Evolutionary conservation across 805 yeast genomes (phyloP), one percentile per base, ranked within the genome.

Genomic region (Kazachstania bromeliacearum): DNA sequence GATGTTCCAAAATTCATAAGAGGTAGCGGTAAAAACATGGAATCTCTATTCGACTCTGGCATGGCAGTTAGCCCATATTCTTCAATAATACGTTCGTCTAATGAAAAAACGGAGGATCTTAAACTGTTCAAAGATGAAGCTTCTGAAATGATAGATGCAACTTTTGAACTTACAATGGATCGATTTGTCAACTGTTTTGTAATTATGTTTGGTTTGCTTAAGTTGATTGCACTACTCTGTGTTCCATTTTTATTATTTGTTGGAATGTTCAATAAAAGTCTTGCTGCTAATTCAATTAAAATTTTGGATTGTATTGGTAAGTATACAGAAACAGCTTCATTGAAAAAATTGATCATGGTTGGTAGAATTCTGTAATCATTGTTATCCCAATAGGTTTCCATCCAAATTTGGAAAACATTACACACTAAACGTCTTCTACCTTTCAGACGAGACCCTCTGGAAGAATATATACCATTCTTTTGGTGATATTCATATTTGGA

Each of bases 351-450:
- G 31, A 82, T 69, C 49, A 85, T 61, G 0, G 85, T 79, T 9
- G 92, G 75, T 31, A 87, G 60, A 27, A 78, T 63, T 18, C 57
- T 60, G 42, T 71, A 72, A 55, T 87, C 95, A 14, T 69, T 66
- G 33, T 71, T 73, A 43, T 77, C 74, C 96, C 96, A 89, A 54
- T 81, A 87, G 35, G 92, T 79, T 57, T 85, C 94, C 57, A 89
- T 62, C 98, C 98, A 89, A 24, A 74, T 64, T 54, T 77, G 82
- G 52, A 87, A 73, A 55, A 80, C 67, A 44, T 72, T 74, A 45
- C 79, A 75, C 27, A 85, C 76, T 32, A 80, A 59, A 42, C 75
- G 73, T 51, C 89, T 64, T 54, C 92, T 69, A 43, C 69, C 77
- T 48, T 71, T 75, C 27, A 74, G 44, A 44, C 68, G 62, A 14